These are phyloP conservation scores for Ananas comosus DNA, from an alignment of 176 grass and related monocot genomes.

Conservation along the genomic window DNA sequence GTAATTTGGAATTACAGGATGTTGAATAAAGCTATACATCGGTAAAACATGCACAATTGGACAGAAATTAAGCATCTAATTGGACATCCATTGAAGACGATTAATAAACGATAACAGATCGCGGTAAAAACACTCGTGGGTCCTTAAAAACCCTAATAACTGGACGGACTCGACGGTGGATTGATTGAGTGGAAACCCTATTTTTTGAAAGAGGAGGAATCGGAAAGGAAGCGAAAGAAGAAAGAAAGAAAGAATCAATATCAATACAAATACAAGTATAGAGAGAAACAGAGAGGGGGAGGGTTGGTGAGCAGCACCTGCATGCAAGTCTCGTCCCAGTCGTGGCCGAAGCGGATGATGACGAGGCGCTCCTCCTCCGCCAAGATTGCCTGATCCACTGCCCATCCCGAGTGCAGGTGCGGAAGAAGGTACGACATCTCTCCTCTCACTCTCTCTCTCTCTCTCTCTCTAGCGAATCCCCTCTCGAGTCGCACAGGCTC, in stretches of 20 bases:
- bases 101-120: no score
- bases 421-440: constrained; percentile 94
- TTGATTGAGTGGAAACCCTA: no score
- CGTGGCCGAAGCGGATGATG: constrained; percentile 95
- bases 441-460: neutral
- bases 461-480: neutral
- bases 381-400: constrained; percentile 96
- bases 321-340: constrained; percentile 99
- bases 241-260: neutral
- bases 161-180: no score
- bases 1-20: no score
- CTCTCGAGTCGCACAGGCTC: no score
- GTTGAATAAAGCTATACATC: no score
- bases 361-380: constrained; percentile 99
- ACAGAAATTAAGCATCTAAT: no score
- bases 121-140: no score
- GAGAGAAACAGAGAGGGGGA: neutral
- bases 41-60: no score
- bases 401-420: constrained; percentile 96
- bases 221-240: neutral
- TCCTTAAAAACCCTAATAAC: no score
- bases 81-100: no score
- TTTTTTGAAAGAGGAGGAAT: no score
- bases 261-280: neutral
- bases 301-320: constrained; percentile 33